These are phyloP conservation scores for Perkinsus marinus DNA, from an alignment of 169 alveolate genomes.

Conservation along the genomic window DNA sequence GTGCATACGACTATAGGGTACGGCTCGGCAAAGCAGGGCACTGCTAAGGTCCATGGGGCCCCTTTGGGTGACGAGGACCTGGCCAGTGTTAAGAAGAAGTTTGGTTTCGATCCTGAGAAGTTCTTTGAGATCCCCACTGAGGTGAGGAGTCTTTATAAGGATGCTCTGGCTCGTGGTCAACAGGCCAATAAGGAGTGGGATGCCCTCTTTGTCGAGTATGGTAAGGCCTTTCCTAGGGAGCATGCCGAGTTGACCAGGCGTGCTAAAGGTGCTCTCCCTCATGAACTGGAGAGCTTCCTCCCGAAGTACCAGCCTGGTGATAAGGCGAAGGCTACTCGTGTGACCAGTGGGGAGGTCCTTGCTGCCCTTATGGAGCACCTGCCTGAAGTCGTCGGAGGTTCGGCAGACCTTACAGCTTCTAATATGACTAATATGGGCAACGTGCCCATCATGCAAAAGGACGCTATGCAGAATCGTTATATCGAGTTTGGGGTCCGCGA, in stretches of 20 bases:
- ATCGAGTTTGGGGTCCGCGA: constrained; percentile 39
- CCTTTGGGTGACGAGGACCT: constrained; percentile 30
- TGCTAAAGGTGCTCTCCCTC: constrained; percentile 14
- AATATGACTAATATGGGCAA: constrained; percentile 25
- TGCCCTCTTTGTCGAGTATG: constrained; percentile 13
- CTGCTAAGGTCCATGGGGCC: constrained; percentile 25
- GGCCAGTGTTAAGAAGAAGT: constrained; percentile 14
- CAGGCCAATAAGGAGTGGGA: constrained; percentile 32
- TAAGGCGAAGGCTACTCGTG: constrained; percentile 28
- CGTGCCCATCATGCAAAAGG: constrained; percentile 10
- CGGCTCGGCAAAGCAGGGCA: constrained; percentile 38
- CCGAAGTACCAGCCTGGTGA: constrained; percentile 19
- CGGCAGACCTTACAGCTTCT: constrained; percentile 35
- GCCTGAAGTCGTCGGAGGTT: constrained; percentile 41
- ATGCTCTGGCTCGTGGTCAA: constrained; percentile 2
- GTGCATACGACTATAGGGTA: constrained; percentile 36
- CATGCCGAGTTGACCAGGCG: constrained; percentile 25
- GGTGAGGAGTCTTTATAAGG: constrained; percentile 16
- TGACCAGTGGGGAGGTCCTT: constrained; percentile 20
- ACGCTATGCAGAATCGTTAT: constrained; percentile 19
- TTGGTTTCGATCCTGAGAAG: constrained; percentile 27
- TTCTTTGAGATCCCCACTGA: constrained; percentile 24
- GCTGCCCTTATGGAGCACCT: constrained; percentile 17
- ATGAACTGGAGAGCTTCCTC: constrained; percentile 13
- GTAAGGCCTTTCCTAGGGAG: constrained; percentile 12